Conservation (phyloP, 306 rosid species). For the Sphenostylis stenocarpa region DNA sequence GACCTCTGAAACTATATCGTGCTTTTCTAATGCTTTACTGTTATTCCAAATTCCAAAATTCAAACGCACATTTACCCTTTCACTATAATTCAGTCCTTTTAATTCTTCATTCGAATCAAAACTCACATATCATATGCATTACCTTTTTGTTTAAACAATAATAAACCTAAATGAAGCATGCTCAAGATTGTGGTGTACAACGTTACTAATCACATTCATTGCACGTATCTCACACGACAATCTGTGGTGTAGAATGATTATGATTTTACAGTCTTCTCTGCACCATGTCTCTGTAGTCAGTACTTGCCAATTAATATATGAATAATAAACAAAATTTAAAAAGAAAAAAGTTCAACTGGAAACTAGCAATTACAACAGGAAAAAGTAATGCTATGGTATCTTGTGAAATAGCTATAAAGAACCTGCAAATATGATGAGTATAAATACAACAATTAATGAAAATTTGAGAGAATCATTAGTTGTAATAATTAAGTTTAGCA, state of each 20-base stretch:
- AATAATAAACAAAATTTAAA: neutral
- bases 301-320: neutral
- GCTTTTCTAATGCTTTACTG: constrained; percentile 29
- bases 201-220: neutral
- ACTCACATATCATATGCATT: neutral
- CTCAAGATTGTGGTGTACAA: constrained; percentile 13
- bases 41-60: constrained; percentile 46
- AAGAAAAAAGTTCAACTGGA: neutral
- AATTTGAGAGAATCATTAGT: neutral
- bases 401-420: neutral
- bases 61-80: constrained; percentile 25
- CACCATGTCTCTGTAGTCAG: neutral
- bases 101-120: constrained; percentile 25
- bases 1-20: constrained; percentile 39
- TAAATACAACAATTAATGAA: neutral
- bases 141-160: neutral
- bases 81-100: constrained; percentile 12
- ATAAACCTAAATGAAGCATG: neutral
- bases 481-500: neutral
- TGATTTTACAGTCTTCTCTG: neutral
- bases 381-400: constrained; percentile 10
- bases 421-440: neutral
- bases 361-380: neutral
- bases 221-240: neutral
- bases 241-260: neutral